Base-by-base conservation (phyloP, 805 yeast genomes). In the Yarrowia divulgata region DNA sequence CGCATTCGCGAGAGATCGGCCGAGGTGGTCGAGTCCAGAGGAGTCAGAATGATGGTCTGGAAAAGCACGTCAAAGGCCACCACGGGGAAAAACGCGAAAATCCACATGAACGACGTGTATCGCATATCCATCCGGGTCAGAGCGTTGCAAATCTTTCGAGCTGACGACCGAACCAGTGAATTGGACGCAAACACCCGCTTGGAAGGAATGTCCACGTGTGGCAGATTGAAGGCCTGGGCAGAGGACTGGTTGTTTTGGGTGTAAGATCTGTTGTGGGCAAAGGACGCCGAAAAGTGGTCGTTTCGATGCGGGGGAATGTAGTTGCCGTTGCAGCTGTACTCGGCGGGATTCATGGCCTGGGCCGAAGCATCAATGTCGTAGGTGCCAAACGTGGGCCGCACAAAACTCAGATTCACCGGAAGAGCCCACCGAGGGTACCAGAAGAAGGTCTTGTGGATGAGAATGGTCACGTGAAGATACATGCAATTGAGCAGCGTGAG, bases 401-500 rank as follows among this genome's bases (percentile, higher is more conserved):
- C 54, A 45, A 60, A 60, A 7, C 48, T 43, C 54, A 60, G 43
- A n/a, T 60, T 46, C 14, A 45, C 54, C 1, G 67, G 67, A 18
- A 60, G 54, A 18, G 67, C 67, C 67, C 67, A 60, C 14, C 54
- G 40, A 8, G 67, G 67, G 37, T 60, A 60, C 67, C 67, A 60
- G 43, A 45, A 60, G 43, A 60, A 60, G 42, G 32, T 60, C 46
- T 46, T 43, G 67, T 60, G 67, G 46, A 60, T 60, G 48, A 60
- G 54, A 45, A 43, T 46, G 35, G 67, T 60, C 42, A 60, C 67
- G 37, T 60, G 67, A 14, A 43, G 13, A 10, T 60, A 60, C 50
- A 60, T 60, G 67, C 67, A 45, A 34, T 60, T 60, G 43, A 60
- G 43, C 43, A 60, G 42, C 5, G 67, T 60, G 13, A 45, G 18